phyloP scores from a whole-genome alignment of 208 protist species.

The Trypanosoma caninum region DNA sequence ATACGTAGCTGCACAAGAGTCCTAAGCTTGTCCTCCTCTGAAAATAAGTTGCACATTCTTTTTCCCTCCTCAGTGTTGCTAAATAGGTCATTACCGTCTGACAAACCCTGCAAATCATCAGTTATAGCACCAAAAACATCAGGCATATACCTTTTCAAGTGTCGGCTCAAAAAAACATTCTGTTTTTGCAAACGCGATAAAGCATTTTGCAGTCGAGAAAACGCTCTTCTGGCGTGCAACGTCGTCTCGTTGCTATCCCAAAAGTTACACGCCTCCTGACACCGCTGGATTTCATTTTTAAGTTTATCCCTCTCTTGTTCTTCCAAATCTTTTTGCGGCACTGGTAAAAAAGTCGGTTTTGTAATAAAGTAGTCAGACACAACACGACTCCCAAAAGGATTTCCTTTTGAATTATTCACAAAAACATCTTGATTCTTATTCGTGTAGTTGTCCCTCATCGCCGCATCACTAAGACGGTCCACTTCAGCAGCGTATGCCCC shows the following conservation, averaged over 20 bases:
- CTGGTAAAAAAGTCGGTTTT: no score
- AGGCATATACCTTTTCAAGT: no score
- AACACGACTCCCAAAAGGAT: slow-evolving; percentile 2
- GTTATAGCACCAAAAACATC: no score
- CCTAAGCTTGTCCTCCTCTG: slow-evolving; percentile 9
- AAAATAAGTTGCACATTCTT: neutral
- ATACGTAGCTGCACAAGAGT: slow-evolving; percentile 20
- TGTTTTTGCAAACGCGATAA: neutral
- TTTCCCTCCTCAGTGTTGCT: slow-evolving; percentile 7
- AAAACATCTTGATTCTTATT: neutral
- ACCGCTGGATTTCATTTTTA: neutral
- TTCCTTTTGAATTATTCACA: neutral
- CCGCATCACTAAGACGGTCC: neutral
- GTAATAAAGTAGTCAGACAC: slow-evolving; percentile 18
- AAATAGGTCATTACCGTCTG: no score
- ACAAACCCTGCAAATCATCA: no score
- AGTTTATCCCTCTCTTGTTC: neutral
- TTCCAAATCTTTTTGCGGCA: no score
- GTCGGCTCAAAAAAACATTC: neutral
- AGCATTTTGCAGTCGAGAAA: slow-evolving; percentile 11
- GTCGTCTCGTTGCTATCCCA: slow-evolving; percentile 13
- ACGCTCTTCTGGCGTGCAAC: slow-evolving; percentile 11
- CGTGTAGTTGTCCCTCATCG: slow-evolving; percentile 8
- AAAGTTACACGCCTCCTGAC: neutral
- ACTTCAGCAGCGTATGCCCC: slow-evolving; percentile 19